These are phyloP conservation scores for Fusarium vanettenii DNA, from an alignment of 2,329 filamentous ascomycete species.

Conservation along the genomic window DNA sequence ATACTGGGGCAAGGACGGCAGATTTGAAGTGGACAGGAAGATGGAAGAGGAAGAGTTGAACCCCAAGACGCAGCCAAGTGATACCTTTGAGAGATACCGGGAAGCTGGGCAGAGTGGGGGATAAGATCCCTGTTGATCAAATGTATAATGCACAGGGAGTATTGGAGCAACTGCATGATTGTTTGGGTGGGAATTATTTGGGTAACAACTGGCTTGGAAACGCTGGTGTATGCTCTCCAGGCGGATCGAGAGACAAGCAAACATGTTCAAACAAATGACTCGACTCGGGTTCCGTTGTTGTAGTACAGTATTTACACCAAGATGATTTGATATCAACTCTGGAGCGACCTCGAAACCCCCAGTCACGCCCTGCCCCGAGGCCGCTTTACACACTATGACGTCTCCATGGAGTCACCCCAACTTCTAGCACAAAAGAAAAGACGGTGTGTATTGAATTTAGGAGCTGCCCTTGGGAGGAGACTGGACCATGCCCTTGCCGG, in stretches of 20 bases:
- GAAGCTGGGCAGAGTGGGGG: slow-evolving; percentile 62
- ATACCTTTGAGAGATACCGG: slow-evolving; percentile 55
- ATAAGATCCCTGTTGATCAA: slow-evolving; percentile 40
- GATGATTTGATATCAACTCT: slow-evolving; percentile 41
- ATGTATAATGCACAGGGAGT: slow-evolving; percentile 1
- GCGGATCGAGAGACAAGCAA: slow-evolving; percentile 27
- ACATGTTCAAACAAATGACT: slow-evolving; percentile 46
- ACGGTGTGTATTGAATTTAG: slow-evolving; percentile 51
- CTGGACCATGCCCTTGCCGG: slow-evolving; percentile 83
- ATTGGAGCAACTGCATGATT: slow-evolving; percentile 27
- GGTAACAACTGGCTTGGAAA: slow-evolving; percentile 27
- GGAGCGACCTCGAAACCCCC: slow-evolving; percentile 48
- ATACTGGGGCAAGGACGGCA: slow-evolving; percentile 77
- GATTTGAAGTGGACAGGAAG: slow-evolving; percentile 75
- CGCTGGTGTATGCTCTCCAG: slow-evolving; percentile 19
- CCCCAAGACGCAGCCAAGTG: slow-evolving; percentile 28
- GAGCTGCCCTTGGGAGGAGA: slow-evolving; percentile 65
- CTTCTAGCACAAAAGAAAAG: slow-evolving; percentile 52
- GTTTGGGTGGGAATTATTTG: slow-evolving; percentile 19
- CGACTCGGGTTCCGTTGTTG: slow-evolving; percentile 53
- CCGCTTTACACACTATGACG: slow-evolving; percentile 50
- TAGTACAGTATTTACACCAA: slow-evolving; percentile 59
- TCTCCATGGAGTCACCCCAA: slow-evolving; percentile 45
- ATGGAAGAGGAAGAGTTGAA: slow-evolving; percentile 71
- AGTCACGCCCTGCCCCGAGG: slow-evolving; percentile 43